These are phyloP conservation scores for Aspergillus baeticus DNA, from an alignment of 495 filamentous ascomycete genomes.

Conservation along the genomic window DNA sequence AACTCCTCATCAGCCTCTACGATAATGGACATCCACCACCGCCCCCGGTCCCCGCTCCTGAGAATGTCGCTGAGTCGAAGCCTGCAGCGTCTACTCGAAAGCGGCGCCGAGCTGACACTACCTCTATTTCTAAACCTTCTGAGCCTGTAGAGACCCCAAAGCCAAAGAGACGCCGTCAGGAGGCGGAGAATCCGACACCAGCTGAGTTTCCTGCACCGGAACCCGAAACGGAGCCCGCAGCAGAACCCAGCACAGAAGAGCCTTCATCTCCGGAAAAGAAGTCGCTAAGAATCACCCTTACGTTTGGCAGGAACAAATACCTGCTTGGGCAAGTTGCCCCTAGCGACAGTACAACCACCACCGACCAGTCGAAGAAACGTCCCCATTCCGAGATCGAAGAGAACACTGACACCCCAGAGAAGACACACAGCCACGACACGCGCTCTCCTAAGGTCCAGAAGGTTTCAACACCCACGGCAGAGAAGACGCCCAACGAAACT, in stretches of 20 bases:
- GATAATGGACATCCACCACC: slow-evolving; percentile 7
- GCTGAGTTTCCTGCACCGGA: not conserved
- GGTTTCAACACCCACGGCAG: not conserved
- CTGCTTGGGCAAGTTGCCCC: not conserved
- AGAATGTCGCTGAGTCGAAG: not conserved
- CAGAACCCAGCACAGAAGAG: not conserved
- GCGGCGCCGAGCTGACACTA: slow-evolving; percentile 14
- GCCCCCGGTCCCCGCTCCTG: not conserved
- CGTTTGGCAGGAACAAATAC: not conserved
- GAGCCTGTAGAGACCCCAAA: not conserved
- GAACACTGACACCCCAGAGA: not conserved
- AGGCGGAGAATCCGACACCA: not conserved
- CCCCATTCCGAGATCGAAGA: slow-evolving; percentile 17
- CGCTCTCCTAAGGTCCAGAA: slow-evolving; percentile 12
- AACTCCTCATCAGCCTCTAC: slow-evolving; percentile 15
- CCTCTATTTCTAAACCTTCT: not conserved
- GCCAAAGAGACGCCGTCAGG: slow-evolving; percentile 17
- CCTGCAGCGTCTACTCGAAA: slow-evolving; percentile 15
- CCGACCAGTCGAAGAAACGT: slow-evolving; percentile 16
- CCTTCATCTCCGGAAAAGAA: slow-evolving; percentile 4
- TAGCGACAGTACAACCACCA: not conserved
- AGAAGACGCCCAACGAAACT: not conserved
- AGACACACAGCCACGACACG: not conserved
- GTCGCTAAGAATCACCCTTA: slow-evolving; percentile 10
- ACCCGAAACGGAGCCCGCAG: not conserved